Base-by-base conservation (phyloP, 768 basidiomycete genomes). In the Pholiota microspora region DNA sequence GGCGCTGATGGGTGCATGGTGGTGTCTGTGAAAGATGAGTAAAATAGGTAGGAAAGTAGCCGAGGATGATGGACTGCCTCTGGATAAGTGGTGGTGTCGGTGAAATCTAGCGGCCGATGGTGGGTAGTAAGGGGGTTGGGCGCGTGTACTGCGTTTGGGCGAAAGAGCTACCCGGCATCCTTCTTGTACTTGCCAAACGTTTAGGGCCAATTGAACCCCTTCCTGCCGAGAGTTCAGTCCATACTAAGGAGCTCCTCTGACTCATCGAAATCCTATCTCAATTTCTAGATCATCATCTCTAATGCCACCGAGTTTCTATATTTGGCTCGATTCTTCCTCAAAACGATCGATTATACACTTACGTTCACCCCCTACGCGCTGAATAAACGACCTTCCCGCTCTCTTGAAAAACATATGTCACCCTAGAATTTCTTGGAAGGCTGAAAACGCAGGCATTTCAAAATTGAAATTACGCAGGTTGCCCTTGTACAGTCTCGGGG, bases 1-100 rank as follows among this genome's bases (percentile, higher is more conserved):
- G 66, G 61, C 15, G 56, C 50, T 66, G 70, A 69, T 65, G 69
- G 67, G 38, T 66, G 65, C 69, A 71, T 72, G 53, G 59, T 35
- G 35, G 51, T 15, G 32, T 38, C 44, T 28, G 45, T 34, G 36
- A 47, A 25, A 44, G 49, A 54, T 38, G 57, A 56, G 57, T 58
- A 57, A 53, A 59, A 45, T 25, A 35, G 45, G 54, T 49, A 53
- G 44, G 23, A 31, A 27, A 38, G 25, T 52, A 28, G 38, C 34
- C 54, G 38, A 21, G 34, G 31, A 59, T 42, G 28, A 51, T 59
- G 53, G 47, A 50, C 42, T 63, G 64, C 65, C 64, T 64, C 23
- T 21, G 31, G 23, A 35, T 49, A 40, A 42, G 50, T 53, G 7
- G 38, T 23, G 44, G 59, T 45, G 34, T 69, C 73, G 71, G 71